These are phyloP conservation scores for Zasmidium citrigriseum DNA, from an alignment of 2,329 filamentous ascomycete genomes.

Conservation along the genomic window DNA sequence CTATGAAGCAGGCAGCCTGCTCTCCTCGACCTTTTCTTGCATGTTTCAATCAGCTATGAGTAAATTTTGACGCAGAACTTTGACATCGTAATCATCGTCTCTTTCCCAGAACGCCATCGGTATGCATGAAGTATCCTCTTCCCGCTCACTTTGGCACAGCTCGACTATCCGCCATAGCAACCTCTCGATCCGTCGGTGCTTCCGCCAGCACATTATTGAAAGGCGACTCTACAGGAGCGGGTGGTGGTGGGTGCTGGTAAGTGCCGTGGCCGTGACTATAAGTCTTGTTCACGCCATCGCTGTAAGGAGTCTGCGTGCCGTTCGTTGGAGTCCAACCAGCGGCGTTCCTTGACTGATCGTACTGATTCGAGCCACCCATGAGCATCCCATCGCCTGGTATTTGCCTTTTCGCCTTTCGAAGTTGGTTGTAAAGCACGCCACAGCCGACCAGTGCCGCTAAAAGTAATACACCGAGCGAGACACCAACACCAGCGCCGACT, in stretches of 20 bases:
- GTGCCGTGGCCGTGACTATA: too few species aligned
- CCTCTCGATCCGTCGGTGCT: slow-evolving; percentile 14
- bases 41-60: too few species aligned
- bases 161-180: slow-evolving; percentile 15
- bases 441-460: slow-evolving; percentile 15
- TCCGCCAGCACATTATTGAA: slow-evolving; percentile 2
- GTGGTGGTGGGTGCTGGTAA: not conserved
- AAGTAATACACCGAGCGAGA: slow-evolving; percentile 16
- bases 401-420: slow-evolving; percentile 7
- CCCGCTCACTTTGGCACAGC: not conserved
- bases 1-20: too few species aligned
- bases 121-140: too few species aligned
- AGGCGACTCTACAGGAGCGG: not conserved
- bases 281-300: not conserved
- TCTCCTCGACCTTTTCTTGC: too few species aligned
- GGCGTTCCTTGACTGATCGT: slow-evolving; percentile 26
- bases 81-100: too few species aligned
- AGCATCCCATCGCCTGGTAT: not conserved
- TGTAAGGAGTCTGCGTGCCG: not conserved
- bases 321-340: not conserved
- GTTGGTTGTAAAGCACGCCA: slow-evolving; percentile 10
- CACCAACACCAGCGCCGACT: slow-evolving; percentile 15
- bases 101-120: too few species aligned
- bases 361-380: too few species aligned
- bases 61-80: too few species aligned